Evolutionary conservation across 371 early-diverging fungal genomes (phyloP), one percentile per base, ranked within the genome.

Genomic region (Lichtheimia ramosa): DNA sequence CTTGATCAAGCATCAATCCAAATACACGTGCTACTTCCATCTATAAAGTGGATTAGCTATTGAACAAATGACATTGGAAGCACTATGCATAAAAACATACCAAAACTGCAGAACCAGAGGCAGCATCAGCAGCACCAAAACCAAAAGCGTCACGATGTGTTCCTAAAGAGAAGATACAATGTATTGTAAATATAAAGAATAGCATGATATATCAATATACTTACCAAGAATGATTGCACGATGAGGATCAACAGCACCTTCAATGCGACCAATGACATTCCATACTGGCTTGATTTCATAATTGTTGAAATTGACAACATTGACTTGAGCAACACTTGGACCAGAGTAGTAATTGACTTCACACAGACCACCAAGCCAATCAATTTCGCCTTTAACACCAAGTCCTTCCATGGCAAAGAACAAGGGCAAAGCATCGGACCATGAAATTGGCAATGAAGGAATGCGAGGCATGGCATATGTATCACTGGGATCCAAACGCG

Each of bases 71-170:
- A 8, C 8, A 8, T 34, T 6, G 34, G 10, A 34, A 8, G 10
- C 27, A 21, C 4, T 49, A 13, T 34, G 5, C 10, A 7, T 43
- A 10, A 58, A 1, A 50, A 13, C 40, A 25, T 75, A 77, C 75
- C 77, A 89, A 62, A 18, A 75, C 73, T 14, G 89, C 82, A 6
- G 84, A 77, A 14, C 89, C 89, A 10, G 85, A 84, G 13, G 81
- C 75, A 12, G 89, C 81, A 24, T 85, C 87, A 12, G 79, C 74
- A 23, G 85, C 88, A 24, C 86, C 86, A 6, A 75, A 73, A 14
- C 76, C 81, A 84, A 85, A 86, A 16, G 89, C 83, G 61, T 89
- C 89, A 51, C 89, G 77, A 48, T 89, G 89, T 59, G 81, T 85
- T 24, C 89, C 80, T 54, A 70, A 28, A 25, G 24, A 15, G 12